Evolutionary conservation across 805 yeast species (phyloP).

Genomic region (Nakazawaea molendinolei): DNA sequence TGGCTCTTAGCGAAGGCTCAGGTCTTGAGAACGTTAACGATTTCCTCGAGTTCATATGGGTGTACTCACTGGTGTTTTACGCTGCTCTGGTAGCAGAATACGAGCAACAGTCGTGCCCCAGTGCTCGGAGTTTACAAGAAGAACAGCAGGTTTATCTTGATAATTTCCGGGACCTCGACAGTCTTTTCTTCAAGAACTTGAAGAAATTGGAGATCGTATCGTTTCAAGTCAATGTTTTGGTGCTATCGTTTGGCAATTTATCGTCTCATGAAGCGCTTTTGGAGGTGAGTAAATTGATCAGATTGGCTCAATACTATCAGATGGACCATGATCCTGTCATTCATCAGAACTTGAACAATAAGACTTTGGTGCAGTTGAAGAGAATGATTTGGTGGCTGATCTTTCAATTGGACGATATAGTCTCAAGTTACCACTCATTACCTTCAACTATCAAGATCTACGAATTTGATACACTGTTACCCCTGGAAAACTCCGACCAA

Average conservation of each 20-base stretch:
- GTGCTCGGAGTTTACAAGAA: conserved; percentile 26
- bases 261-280: conserved; percentile 47
- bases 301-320: conserved; percentile 45
- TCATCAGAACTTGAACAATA: conserved; percentile 33
- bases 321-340: conserved; percentile 46
- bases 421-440: conserved; percentile 19
- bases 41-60: conserved; percentile 36
- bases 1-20: conserved; percentile 12
- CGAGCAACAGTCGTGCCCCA: not conserved
- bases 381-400: conserved; percentile 55
- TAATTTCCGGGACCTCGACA: conserved; percentile 44
- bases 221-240: conserved; percentile 26
- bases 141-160: conserved; percentile 41
- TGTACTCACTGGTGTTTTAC: conserved; percentile 42
- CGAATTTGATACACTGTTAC: conserved; percentile 21
- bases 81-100: conserved; percentile 47
- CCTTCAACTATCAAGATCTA: conserved; percentile 18
- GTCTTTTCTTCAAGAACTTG: conserved; percentile 33
- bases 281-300: conserved; percentile 45
- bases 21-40: conserved; percentile 1
- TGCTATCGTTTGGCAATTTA: conserved; percentile 18
- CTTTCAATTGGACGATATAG: conserved; percentile 23
- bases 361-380: conserved; percentile 38
- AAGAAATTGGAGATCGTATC: conserved; percentile 36
- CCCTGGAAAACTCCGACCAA: conserved; percentile 16